These are phyloP conservation scores for Umbilicus rupestris DNA, from an alignment of 164 flowering plant species.

Conservation along the genomic window DNA sequence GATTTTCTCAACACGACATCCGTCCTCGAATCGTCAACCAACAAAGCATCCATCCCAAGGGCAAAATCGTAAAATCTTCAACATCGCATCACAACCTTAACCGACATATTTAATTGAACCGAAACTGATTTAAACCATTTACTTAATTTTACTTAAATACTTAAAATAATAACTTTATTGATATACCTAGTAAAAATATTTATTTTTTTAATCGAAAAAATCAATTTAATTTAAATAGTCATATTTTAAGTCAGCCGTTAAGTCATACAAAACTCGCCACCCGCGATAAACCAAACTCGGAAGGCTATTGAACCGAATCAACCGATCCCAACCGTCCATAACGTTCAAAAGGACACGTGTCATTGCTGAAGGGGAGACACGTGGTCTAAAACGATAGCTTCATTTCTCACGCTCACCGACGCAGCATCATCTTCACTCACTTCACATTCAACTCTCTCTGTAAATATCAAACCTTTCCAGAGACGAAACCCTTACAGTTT, in stretches of 20 bases:
- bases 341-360: not conserved
- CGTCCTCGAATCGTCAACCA: not conserved
- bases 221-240: no score
- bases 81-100: not conserved
- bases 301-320: not conserved
- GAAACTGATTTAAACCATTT: no score
- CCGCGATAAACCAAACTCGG: not conserved
- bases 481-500: not conserved
- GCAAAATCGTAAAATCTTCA: not conserved
- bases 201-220: no score
- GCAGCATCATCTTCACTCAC: slow-evolving; percentile 1
- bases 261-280: slow-evolving; percentile 3
- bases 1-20: slow-evolving; percentile 2
- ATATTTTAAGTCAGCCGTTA: no score
- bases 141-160: no score
- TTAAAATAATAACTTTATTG: no score
- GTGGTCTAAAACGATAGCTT: not conserved
- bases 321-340: not conserved
- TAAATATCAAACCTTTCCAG: not conserved
- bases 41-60: not conserved
- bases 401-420: not conserved
- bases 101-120: no score
- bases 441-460: not conserved
- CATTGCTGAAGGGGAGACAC: no score
- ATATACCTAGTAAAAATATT: not conserved